A percentile compares a stretch with the other conserved stretches of the same genome.
Conservation (phyloP, 768 basidiomycete genomes). For the Mycena crocata region DNA sequence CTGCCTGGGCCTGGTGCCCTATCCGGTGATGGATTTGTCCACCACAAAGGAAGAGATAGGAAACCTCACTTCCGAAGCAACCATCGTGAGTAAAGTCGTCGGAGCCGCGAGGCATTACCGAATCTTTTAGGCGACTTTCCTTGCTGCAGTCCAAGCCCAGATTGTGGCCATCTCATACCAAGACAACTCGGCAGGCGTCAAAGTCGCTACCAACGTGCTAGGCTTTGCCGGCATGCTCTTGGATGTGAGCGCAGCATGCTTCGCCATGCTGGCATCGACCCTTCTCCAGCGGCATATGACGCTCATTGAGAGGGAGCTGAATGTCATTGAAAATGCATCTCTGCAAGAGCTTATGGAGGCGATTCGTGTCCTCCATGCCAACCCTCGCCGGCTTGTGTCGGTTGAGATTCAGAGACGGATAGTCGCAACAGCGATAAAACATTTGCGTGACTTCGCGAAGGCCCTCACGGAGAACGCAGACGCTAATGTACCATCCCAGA, state of each 20-base stretch:
- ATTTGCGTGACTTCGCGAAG: background rate
- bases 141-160: constrained; percentile 17
- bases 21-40: constrained; percentile 9
- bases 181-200: constrained; percentile 8
- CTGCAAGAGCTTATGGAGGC: background rate
- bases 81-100: constrained; percentile 5
- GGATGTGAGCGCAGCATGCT: constrained; percentile 9
- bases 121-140: constrained; percentile 12
- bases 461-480: background rate
- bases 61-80: constrained; percentile 5
- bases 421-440: background rate
- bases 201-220: background rate
- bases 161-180: constrained; percentile 14
- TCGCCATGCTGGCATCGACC: constrained; percentile 5
- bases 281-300: constrained; percentile 9
- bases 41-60: background rate
- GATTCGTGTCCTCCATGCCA: background rate
- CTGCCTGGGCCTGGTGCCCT: too few relatives aligned
- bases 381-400: background rate
- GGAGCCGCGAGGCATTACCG: background rate
- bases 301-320: constrained; percentile 2
- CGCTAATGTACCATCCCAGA: background rate
- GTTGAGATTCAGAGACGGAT: background rate
- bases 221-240: constrained; percentile 19
- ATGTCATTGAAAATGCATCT: constrained; percentile 3